Conservation (phyloP, 2,329 filamentous ascomycete genomes). For the Orbilia javanica region DNA sequence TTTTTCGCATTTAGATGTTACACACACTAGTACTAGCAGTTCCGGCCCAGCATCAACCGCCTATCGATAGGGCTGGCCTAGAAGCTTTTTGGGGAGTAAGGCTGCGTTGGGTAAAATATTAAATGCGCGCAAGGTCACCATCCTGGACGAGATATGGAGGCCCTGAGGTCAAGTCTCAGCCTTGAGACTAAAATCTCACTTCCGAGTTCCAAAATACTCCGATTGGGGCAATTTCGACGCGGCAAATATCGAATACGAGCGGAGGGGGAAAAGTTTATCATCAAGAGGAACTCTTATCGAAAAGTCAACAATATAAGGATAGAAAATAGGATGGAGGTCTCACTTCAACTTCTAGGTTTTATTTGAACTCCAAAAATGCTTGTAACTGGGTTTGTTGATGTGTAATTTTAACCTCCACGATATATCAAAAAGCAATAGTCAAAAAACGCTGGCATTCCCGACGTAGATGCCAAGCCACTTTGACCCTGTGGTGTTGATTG, state of each 20-base stretch:
- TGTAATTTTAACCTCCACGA: neutral
- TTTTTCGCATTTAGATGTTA: constrained; percentile 4
- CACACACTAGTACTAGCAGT: no score
- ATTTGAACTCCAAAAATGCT: neutral
- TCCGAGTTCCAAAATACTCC: neutral
- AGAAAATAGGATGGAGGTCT: neutral
- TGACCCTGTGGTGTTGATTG: neutral
- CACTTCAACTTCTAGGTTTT: neutral
- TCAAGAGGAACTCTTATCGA: neutral
- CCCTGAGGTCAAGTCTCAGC: neutral
- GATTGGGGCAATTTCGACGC: neutral
- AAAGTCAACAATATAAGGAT: neutral
- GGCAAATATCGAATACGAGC: neutral
- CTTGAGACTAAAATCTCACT: neutral
- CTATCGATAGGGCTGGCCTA: neutral
- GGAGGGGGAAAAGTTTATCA: neutral
- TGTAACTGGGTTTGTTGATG: neutral
- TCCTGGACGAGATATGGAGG: neutral
- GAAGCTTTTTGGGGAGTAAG: neutral
- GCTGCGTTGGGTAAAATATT: neutral
- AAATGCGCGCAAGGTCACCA: neutral
- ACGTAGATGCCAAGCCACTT: neutral
- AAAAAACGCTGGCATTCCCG: neutral
- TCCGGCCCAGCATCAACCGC: neutral
- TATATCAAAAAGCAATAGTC: neutral